phyloP scores from a whole-genome alignment of 1,284 basidiomycete species.

The Trichosporon sp. region DNA sequence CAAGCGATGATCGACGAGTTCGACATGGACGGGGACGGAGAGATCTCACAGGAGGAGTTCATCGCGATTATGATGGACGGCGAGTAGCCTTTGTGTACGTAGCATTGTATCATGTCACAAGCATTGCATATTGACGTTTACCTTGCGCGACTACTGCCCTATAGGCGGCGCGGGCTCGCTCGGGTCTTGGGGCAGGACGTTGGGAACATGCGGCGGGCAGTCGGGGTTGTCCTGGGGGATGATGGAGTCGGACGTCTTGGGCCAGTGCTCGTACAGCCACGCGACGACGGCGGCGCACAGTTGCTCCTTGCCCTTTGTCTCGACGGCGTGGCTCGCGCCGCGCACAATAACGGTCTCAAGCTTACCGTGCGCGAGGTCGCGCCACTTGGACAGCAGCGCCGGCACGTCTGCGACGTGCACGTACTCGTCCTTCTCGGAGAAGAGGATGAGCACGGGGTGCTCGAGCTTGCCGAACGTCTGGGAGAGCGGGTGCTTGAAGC shows the following conservation, averaged over 20 bases:
- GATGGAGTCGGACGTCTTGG: not conserved
- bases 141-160: not conserved
- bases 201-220: not conserved
- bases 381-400: slow-evolving; percentile 30
- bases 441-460: slow-evolving; percentile 39
- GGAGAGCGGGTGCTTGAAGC: not conserved
- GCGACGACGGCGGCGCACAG: slow-evolving; percentile 29
- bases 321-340: slow-evolving; percentile 43
- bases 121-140: not conserved
- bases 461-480: slow-evolving; percentile 41
- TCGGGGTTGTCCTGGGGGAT: not conserved
- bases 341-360: slow-evolving; percentile 29
- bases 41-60: slow-evolving; percentile 69
- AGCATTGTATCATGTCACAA: not conserved
- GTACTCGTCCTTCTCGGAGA: slow-evolving; percentile 42
- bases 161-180: not conserved
- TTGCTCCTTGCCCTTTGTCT: slow-evolving; percentile 28
- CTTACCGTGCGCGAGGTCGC: slow-evolving; percentile 23
- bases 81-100: not conserved
- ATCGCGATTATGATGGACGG: slow-evolving; percentile 65
- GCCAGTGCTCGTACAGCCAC: slow-evolving; percentile 27
- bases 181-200: not conserved
- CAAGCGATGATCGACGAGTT: slow-evolving; percentile 99
- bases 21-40: slow-evolving; percentile 96
- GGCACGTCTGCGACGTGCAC: slow-evolving; percentile 10